Evolutionary conservation across 306 rosid species (phyloP).

Genomic region (Vigna mungo): DNA sequence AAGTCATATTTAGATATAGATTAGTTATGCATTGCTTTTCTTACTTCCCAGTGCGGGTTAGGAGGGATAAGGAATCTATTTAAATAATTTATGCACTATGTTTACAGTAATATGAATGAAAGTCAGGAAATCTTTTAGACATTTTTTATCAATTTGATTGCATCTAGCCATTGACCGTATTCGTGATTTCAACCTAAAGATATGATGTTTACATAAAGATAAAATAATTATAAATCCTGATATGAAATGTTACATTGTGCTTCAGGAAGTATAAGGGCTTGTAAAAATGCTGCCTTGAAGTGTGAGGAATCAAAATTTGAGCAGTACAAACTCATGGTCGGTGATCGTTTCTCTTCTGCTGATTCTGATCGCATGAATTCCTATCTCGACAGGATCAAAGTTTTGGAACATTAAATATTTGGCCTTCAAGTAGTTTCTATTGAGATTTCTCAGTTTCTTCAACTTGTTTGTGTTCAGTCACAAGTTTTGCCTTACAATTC

Average conservation of each 20-base stretch:
- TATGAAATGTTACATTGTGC: constrained; percentile 18
- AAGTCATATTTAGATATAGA: neutral
- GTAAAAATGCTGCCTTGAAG: constrained; percentile 72
- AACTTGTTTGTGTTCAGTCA: no score
- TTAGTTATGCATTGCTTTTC: neutral
- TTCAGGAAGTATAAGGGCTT: constrained; percentile 74
- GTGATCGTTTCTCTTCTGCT: constrained; percentile 57
- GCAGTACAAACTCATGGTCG: constrained; percentile 68
- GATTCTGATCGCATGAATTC: constrained; percentile 65
- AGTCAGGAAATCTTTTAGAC: constrained; percentile 7
- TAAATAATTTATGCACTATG: constrained; percentile 18
- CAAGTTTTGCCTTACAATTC: neutral
- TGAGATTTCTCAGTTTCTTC: no score
- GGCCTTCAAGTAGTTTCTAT: neutral
- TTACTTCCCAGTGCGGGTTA: neutral
- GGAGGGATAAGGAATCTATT: neutral
- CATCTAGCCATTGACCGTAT: constrained; percentile 1
- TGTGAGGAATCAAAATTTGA: constrained; percentile 76
- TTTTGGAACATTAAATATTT: constrained; percentile 64
- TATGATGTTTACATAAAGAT: neutral
- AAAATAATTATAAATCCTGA: constrained; percentile 14
- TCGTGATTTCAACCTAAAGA: neutral
- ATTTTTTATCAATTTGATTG: constrained; percentile 34
- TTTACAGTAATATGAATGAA: neutral
- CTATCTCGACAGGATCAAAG: constrained; percentile 66